phyloP scores from a whole-genome alignment of 805 yeast genomes.

The Yarrowia alimentaria region DNA sequence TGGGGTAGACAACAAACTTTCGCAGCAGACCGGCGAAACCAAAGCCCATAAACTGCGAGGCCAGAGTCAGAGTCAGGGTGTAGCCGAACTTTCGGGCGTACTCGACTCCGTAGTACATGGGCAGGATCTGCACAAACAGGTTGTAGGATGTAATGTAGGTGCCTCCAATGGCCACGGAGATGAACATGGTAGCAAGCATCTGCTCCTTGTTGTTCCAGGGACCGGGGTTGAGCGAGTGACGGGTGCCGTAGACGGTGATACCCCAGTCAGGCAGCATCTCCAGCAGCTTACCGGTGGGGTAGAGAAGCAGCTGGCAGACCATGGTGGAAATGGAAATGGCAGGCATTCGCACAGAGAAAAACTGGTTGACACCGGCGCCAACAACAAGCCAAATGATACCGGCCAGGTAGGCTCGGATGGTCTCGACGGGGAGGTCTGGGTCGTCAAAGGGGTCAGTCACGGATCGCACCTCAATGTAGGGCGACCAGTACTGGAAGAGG shows the following conservation, averaged over 20 bases:
- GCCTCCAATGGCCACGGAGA: conserved; percentile 42
- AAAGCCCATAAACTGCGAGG: conserved; percentile 55
- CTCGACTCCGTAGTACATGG: conserved; percentile 35
- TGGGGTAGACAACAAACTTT: conserved; percentile 49
- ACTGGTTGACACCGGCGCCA: conserved; percentile 56
- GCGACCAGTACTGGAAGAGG: conserved; percentile 45
- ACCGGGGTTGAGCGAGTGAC: conserved; percentile 54
- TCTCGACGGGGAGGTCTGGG: conserved; percentile 46
- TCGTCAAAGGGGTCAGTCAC: conserved; percentile 55
- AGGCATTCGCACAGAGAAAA: conserved; percentile 57
- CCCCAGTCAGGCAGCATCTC: conserved; percentile 49
- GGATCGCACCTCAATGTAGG: conserved; percentile 59
- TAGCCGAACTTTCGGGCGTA: conserved; percentile 44
- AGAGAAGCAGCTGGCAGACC: conserved; percentile 47
- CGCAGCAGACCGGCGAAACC: conserved; percentile 57
- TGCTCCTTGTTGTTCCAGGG: conserved; percentile 65
- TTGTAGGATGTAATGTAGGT: conserved; percentile 30
- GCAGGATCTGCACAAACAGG: conserved; percentile 38
- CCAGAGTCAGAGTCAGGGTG: conserved; percentile 46
- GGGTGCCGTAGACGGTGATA: conserved; percentile 43
- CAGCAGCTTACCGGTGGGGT: conserved; percentile 55
- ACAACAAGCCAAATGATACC: conserved; percentile 47
- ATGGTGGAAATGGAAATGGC: conserved; percentile 46
- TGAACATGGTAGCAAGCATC: conserved; percentile 51
- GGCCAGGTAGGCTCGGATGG: conserved; percentile 47